Conservation (phyloP, 805 yeast genomes). For the Metschnikowia henanensis region DNA sequence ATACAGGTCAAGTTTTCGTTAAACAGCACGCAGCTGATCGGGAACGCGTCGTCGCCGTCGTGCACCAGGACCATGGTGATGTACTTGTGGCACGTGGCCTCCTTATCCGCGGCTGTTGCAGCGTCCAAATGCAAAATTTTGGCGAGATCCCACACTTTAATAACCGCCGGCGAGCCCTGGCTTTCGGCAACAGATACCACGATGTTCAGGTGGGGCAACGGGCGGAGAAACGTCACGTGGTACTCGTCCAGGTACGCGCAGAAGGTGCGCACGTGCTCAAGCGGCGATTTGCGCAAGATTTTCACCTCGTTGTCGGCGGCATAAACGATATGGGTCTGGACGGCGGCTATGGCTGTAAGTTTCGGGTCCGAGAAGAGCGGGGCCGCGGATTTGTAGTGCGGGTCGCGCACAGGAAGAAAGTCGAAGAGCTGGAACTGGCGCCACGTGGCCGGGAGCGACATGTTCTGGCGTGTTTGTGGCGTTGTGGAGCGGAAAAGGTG, state of each 20-base stretch:
- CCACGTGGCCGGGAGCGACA: conserved; percentile 45
- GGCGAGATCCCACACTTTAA: conserved; percentile 74
- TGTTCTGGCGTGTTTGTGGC: conserved; percentile 1
- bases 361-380: conserved; percentile 81
- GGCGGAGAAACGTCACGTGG: conserved; percentile 57
- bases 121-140: conserved; percentile 40
- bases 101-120: conserved; percentile 11
- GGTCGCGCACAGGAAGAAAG: conserved; percentile 80
- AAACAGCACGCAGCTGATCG: conserved; percentile 64
- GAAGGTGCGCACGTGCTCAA: conserved; percentile 51
- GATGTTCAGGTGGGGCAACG: conserved; percentile 48
- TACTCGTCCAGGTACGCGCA: conserved; percentile 59
- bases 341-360: conserved; percentile 61
- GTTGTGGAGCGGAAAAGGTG: no score
- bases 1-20: conserved; percentile 58
- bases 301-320: conserved; percentile 58
- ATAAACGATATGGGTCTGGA: conserved; percentile 55
- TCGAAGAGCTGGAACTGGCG: conserved; percentile 88
- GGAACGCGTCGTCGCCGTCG: conserved; percentile 76
- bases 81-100: conserved; percentile 37
- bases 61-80: conserved; percentile 62
- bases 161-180: conserved; percentile 65
- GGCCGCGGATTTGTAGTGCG: conserved; percentile 57
- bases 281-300: conserved; percentile 48
- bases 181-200: conserved; percentile 74